phyloP scores from a whole-genome alignment of 306 rosid genomes.

The Fagus crenata region DNA sequence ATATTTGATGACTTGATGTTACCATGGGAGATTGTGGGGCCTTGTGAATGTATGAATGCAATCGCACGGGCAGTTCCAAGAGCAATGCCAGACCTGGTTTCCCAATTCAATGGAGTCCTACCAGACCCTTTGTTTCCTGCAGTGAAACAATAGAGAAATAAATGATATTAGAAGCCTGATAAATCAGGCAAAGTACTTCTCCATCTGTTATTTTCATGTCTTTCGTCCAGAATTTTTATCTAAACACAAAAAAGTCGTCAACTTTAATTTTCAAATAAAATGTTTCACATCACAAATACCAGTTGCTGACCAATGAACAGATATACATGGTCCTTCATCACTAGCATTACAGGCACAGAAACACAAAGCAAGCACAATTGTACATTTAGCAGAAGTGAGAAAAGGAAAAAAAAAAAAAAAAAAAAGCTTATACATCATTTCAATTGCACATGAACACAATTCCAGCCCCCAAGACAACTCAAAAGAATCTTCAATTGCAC shows the following conservation, averaged over 20 bases:
- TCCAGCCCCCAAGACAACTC: not conserved
- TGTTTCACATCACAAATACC: not conserved
- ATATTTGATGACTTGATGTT: slow-evolving; percentile 86
- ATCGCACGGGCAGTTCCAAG: slow-evolving; percentile 79
- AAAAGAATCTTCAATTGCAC: not conserved
- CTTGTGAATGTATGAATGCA: slow-evolving; percentile 67
- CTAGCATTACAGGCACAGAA: slow-evolving; percentile 5
- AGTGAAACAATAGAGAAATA: slow-evolving; percentile 2
- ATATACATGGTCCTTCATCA: slow-evolving; percentile 1
- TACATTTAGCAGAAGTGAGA: not conserved
- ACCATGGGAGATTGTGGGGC: slow-evolving; percentile 69
- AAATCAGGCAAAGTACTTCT: not conserved
- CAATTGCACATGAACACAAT: not conserved
- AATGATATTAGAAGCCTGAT: slow-evolving; percentile 18
- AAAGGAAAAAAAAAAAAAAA: not conserved
- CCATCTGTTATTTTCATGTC: not conserved
- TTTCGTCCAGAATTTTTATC: not conserved
- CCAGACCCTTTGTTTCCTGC: slow-evolving; percentile 73
- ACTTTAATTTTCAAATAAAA: slow-evolving; percentile 5
- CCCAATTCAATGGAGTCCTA: slow-evolving; percentile 90
- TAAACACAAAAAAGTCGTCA: not conserved
- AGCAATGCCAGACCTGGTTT: slow-evolving; percentile 78
- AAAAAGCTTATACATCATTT: slow-evolving; percentile 2
- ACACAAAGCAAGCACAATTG: slow-evolving; percentile 18
- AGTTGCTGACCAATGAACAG: not conserved